These are phyloP conservation scores for Ephemerocybe angulata DNA, from an alignment of 768 basidiomycete genomes.

Conservation along the genomic window DNA sequence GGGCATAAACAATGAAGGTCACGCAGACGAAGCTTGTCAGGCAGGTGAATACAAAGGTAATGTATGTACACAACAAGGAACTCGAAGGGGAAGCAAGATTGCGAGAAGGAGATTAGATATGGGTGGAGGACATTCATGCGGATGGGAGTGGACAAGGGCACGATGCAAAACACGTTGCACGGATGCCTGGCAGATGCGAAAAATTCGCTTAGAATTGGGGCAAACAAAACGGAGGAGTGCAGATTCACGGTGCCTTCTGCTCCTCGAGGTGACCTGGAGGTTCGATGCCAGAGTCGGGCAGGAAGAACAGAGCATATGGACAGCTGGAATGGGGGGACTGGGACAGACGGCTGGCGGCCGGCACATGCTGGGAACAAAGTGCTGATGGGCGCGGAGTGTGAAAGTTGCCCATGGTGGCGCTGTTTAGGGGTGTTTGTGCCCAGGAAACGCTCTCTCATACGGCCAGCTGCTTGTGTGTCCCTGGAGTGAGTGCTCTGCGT, in stretches of 20 bases:
- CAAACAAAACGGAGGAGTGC: neutral
- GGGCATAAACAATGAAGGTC: no score
- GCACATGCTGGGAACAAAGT: neutral
- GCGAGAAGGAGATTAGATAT: conserved; percentile 2
- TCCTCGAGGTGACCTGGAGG: no score
- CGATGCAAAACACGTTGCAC: conserved; percentile 42
- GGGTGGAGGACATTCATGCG: neutral
- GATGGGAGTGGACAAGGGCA: conserved; percentile 19
- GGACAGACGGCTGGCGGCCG: neutral
- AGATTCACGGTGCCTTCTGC: no score
- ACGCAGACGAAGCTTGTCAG: neutral
- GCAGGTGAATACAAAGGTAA: neutral
- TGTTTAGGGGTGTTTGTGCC: conserved; percentile 10
- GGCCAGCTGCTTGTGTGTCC: conserved; percentile 3
- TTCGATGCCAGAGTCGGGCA: no score
- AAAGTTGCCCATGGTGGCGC: neutral
- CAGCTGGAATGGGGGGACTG: no score
- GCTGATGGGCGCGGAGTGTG: conserved; percentile 5
- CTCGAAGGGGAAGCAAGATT: neutral
- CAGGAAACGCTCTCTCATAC: conserved; percentile 3
- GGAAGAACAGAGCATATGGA: no score
- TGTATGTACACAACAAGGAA: neutral
- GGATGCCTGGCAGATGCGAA: conserved; percentile 1
- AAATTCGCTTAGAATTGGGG: neutral
- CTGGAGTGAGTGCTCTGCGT: conserved; percentile 1